phyloP scores from a whole-genome alignment of 169 alveolate genomes.

The Cryptosporidium andersoni region DNA sequence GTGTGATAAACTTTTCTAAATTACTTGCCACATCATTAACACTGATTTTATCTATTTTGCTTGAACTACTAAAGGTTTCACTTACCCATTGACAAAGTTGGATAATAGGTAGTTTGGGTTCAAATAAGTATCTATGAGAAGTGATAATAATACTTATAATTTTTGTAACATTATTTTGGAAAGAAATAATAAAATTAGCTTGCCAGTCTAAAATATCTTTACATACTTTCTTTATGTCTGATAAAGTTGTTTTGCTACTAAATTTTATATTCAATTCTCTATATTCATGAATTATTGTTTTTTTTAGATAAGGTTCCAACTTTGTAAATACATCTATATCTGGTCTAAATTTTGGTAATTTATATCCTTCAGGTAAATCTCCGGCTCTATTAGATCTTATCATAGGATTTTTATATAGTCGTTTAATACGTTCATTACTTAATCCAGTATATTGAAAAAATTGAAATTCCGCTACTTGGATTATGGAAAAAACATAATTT shows the following conservation, averaged over 20 bases:
- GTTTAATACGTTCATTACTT: constrained; percentile 45
- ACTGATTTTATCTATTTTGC: not conserved
- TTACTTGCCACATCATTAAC: constrained; percentile 9
- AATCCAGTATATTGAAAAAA: constrained; percentile 45
- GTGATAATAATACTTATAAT: constrained; percentile 45
- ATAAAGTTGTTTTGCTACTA: no score
- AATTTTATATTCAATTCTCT: constrained; percentile 6
- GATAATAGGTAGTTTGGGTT: constrained; percentile 1
- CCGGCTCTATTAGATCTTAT: constrained; percentile 45
- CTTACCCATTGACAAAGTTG: constrained; percentile 39
- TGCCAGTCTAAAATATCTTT: constrained; percentile 41
- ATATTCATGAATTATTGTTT: not conserved
- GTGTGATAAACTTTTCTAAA: constrained; percentile 4
- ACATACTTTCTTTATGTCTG: constrained; percentile 1
- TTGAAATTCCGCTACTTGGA: constrained; percentile 33
- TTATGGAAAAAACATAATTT: constrained; percentile 26
- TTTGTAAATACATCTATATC: constrained; percentile 31
- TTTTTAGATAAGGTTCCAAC: constrained; percentile 23
- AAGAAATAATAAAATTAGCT: constrained; percentile 14
- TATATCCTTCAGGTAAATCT: constrained; percentile 30
- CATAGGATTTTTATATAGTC: constrained; percentile 23
- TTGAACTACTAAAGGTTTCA: constrained; percentile 1
- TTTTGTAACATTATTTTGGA: constrained; percentile 47
- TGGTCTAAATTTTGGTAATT: constrained; percentile 48
- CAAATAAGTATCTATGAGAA: not conserved